Percentiles rank a stretch among this genome's conserved stretches.
Conservation (phyloP, 495 filamentous ascomycete genomes). For the Xylaria scruposa region DNA sequence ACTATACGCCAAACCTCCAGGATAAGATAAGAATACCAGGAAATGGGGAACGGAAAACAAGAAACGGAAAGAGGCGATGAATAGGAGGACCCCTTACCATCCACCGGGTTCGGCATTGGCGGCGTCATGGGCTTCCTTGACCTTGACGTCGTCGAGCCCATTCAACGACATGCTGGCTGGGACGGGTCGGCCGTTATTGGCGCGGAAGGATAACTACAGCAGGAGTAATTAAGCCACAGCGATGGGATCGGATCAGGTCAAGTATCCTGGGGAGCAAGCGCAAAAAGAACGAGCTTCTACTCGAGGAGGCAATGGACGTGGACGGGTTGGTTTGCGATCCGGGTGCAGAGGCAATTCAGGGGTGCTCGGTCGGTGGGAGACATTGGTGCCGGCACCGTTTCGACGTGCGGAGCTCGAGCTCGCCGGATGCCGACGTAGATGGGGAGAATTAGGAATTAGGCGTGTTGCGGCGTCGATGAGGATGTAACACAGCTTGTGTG, state of each 20-base stretch:
- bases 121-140: constrained; percentile 84
- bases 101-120: constrained; percentile 85
- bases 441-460: neutral
- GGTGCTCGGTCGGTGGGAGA: constrained; percentile 36
- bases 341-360: constrained; percentile 39
- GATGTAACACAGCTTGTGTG: neutral
- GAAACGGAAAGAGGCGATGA: constrained; percentile 3
- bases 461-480: neutral
- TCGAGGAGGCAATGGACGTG: neutral
- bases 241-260: neutral
- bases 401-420: constrained; percentile 6
- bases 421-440: constrained; percentile 3
- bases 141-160: constrained; percentile 82
- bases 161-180: constrained; percentile 86
- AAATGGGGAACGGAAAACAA: neutral
- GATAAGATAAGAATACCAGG: constrained; percentile 14
- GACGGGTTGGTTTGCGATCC: constrained; percentile 32
- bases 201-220: neutral
- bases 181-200: constrained; percentile 21
- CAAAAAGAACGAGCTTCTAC: neutral
- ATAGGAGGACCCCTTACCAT: constrained; percentile 70
- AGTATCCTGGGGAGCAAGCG: neutral
- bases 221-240: constrained; percentile 8
- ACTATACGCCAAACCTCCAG: neutral
- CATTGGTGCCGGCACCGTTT: constrained; percentile 39